Conservation (phyloP, 140 eudicot species). For the Oenanthe javanica region DNA sequence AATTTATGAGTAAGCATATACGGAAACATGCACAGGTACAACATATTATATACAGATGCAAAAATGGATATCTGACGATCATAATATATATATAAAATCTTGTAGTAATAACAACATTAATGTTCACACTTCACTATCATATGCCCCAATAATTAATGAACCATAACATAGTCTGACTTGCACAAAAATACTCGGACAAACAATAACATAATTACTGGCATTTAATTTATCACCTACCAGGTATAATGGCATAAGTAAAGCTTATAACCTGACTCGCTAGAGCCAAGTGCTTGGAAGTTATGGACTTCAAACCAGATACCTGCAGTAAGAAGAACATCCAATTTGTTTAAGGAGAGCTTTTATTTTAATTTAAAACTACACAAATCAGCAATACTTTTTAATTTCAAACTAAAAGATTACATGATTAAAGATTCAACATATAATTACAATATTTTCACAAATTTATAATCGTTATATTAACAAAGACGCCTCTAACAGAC, state of each 20-base stretch:
- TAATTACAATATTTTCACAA: neutral
- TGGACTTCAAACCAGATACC: slow-evolving; percentile 97
- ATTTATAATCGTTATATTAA: neutral
- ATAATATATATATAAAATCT: neutral
- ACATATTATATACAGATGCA: neutral
- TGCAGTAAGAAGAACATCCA: slow-evolving; percentile 18
- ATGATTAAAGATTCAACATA: neutral
- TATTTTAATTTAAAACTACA: neutral
- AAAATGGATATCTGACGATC: neutral
- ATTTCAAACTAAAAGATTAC: neutral
- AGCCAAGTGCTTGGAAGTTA: slow-evolving; percentile 92
- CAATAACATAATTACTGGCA: neutral
- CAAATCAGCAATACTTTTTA: neutral
- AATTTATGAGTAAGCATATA: neutral
- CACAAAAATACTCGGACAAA: neutral
- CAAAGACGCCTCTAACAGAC: neutral
- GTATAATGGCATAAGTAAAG: slow-evolving; percentile 70
- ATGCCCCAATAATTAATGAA: neutral
- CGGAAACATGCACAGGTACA: neutral
- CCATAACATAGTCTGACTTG: slow-evolving; percentile 2
- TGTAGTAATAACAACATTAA: neutral
- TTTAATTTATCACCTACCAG: slow-evolving; percentile 61
- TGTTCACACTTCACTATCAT: neutral
- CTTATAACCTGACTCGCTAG: slow-evolving; percentile 96
- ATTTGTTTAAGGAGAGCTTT: neutral